These are phyloP conservation scores for Komagataella populi DNA, from an alignment of 805 yeast genomes.

Conservation along the genomic window DNA sequence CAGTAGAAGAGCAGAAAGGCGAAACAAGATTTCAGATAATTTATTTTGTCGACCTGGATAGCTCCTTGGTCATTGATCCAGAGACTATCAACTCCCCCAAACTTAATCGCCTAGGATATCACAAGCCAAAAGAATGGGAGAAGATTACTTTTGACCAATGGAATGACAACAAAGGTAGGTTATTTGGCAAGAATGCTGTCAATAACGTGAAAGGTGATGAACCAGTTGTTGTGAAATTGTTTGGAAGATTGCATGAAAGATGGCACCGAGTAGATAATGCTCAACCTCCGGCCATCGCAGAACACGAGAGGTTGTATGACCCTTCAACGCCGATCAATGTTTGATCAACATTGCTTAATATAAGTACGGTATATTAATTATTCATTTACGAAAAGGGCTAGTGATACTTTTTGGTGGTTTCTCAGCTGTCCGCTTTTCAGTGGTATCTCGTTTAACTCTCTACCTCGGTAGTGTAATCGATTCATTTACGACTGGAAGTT, in stretches of 20 bases:
- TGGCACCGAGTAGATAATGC: conserved; percentile 23
- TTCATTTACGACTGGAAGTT: not conserved
- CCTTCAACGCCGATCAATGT: not conserved
- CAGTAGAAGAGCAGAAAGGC: conserved; percentile 25
- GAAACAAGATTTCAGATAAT: conserved; percentile 25
- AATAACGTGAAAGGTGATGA: conserved; percentile 21
- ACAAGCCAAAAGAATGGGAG: conserved; percentile 19
- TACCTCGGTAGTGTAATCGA: not conserved
- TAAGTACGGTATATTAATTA: not conserved
- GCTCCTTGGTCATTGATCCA: conserved; percentile 25
- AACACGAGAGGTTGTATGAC: not conserved
- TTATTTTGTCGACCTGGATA: conserved; percentile 26
- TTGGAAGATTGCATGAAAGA: conserved; percentile 27
- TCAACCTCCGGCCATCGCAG: not conserved
- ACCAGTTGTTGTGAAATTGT: conserved; percentile 22
- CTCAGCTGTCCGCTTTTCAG: not conserved
- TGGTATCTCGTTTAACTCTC: not conserved
- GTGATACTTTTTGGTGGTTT: not conserved
- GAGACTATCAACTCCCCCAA: conserved; percentile 23
- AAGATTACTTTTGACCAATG: conserved; percentile 24
- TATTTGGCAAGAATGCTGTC: conserved; percentile 26
- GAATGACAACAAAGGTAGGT: conserved; percentile 31
- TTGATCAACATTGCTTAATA: not conserved
- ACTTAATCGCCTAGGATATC: conserved; percentile 18
- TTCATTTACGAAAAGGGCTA: not conserved